phyloP scores from a whole-genome alignment of 768 basidiomycete species.

The Leucocoprinus sp. region DNA sequence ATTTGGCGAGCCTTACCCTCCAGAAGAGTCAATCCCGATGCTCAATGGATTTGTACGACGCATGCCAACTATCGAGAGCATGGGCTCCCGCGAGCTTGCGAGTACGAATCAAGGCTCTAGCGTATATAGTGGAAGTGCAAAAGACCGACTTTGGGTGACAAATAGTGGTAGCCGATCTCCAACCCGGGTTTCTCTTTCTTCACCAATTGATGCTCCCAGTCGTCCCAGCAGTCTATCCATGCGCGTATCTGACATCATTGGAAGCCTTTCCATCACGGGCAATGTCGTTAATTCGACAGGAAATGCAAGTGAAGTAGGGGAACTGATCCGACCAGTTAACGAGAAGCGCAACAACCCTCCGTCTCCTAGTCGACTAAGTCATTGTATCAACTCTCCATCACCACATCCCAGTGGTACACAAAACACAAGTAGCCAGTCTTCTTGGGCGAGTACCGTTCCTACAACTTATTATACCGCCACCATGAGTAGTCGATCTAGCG shows the following conservation, averaged over 20 bases:
- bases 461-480: constrained; percentile 14
- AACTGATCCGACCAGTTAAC: constrained; percentile 15
- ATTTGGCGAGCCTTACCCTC: constrained; percentile 36
- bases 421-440: constrained; percentile 9
- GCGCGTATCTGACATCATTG: constrained; percentile 9
- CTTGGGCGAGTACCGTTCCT: constrained; percentile 1
- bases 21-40: constrained; percentile 47
- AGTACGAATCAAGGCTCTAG: constrained; percentile 22
- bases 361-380: not conserved
- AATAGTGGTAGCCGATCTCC: constrained; percentile 27
- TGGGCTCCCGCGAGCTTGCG: constrained; percentile 56
- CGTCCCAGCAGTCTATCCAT: constrained; percentile 10
- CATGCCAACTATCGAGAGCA: constrained; percentile 76
- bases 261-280: constrained; percentile 4
- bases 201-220: constrained; percentile 14
- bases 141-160: constrained; percentile 12
- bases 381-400: not conserved
- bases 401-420: not conserved
- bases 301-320: constrained; percentile 15
- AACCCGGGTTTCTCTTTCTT: constrained; percentile 30
- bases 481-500: constrained; percentile 10
- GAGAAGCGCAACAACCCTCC: not conserved
- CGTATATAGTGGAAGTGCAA: constrained; percentile 12
- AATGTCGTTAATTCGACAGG: not conserved
- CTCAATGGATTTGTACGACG: constrained; percentile 59